A percentile compares a stretch with the other conserved stretches of the same genome.
These are phyloP conservation scores for Verticillium zaregamsianum DNA, from an alignment of 2,329 filamentous ascomycete genomes.

Conservation along the genomic window DNA sequence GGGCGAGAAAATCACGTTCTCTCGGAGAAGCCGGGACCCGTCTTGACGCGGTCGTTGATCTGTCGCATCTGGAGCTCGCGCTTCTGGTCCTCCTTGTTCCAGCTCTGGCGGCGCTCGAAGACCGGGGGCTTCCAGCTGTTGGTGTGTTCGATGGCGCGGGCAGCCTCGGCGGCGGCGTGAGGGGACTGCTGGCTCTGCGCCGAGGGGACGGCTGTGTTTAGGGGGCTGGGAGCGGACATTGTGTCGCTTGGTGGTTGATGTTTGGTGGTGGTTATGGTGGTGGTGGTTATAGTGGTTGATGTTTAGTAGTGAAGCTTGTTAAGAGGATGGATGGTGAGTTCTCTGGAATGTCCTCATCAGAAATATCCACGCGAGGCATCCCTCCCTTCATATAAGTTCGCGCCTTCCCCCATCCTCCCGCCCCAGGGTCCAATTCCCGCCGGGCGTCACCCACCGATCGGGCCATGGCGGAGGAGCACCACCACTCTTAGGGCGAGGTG, in stretches of 20 bases:
- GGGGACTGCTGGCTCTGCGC: not conserved
- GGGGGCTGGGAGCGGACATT: not conserved
- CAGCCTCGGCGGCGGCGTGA: conserved; percentile 18
- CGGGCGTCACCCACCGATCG: too few relatives aligned
- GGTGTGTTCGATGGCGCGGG: conserved; percentile 27
- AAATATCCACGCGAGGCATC: not conserved
- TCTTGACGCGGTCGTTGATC: conserved; percentile 26
- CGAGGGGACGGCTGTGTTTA: not conserved
- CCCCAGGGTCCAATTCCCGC: not conserved
- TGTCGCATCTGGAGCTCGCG: conserved; percentile 44
- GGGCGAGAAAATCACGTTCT: conserved; percentile 5
- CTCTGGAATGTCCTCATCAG: not conserved
- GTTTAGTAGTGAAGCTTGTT: not conserved
- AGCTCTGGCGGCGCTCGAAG: conserved; percentile 45
- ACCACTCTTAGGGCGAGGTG: too few relatives aligned
- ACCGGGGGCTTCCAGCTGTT: conserved; percentile 40
- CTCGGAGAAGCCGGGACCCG: conserved; percentile 40
- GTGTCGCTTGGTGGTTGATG: not conserved
- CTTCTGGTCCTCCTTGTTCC: conserved; percentile 50
- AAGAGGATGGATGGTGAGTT: not conserved
- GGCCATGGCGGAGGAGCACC: too few relatives aligned
- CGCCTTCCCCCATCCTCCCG: not conserved
- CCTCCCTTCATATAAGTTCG: not conserved
- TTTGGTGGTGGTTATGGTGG: too few relatives aligned
- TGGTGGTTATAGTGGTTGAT: too few relatives aligned